A percentile compares a stretch with the other conserved stretches of the same genome.
These are phyloP conservation scores for Kazachstania taianensis DNA, from an alignment of 805 yeast species.

Conservation along the genomic window DNA sequence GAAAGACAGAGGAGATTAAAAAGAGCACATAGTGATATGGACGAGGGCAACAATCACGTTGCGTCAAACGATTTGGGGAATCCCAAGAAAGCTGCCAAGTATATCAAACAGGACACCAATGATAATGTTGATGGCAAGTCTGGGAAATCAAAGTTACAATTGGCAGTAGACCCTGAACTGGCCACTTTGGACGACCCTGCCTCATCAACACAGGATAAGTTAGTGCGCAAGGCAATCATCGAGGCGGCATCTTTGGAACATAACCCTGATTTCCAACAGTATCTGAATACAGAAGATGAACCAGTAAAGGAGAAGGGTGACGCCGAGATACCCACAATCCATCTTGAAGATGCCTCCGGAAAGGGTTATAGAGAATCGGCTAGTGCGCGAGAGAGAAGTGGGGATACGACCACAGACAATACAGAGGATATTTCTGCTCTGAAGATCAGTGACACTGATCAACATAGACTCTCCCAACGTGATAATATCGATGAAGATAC, in stretches of 20 bases:
- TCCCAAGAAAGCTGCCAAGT: conserved; percentile 13
- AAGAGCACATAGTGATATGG: conserved; percentile 8
- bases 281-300: conserved; percentile 25
- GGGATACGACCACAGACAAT: neutral
- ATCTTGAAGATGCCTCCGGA: neutral
- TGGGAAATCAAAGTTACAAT: conserved; percentile 11
- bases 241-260: conserved; percentile 57
- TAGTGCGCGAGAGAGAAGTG: neutral
- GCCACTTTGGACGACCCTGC: conserved; percentile 38
- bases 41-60: conserved; percentile 7
- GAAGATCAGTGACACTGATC: neutral
- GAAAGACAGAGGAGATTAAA: conserved; percentile 11
- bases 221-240: conserved; percentile 60
- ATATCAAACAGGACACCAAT: conserved; percentile 7
- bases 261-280: conserved; percentile 32
- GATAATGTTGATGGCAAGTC: conserved; percentile 6
- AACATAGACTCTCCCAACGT: too few relatives aligned
- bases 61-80: neutral
- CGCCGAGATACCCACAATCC: neutral
- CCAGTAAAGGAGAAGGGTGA: conserved; percentile 2
- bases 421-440: conserved; percentile 7
- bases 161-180: conserved; percentile 49
- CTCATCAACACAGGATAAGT: conserved; percentile 46
- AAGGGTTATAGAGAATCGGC: neutral
- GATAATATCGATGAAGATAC: conserved; percentile 31